Percentiles rank a stretch among this genome's conserved stretches.
Evolutionary conservation across 2,329 filamentous ascomycete species (phyloP).

Genomic region (Penicillium sp.): DNA sequence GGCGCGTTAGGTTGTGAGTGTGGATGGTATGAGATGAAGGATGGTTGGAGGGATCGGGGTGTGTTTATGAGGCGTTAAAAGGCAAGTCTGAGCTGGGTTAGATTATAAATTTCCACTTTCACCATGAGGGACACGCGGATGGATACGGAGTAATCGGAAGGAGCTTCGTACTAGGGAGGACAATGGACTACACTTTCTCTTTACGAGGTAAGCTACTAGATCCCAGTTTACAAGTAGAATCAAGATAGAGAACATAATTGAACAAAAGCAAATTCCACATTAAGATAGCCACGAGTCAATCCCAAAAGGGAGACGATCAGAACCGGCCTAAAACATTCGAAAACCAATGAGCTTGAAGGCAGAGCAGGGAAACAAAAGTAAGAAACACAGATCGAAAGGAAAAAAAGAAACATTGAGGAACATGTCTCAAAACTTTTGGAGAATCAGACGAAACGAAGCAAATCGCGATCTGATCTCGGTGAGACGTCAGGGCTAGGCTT

Average conservation of each 20-base stretch:
- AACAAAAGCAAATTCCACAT: slow-evolving; percentile 13
- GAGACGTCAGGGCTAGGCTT: slow-evolving; percentile 26
- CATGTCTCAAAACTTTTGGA: slow-evolving; percentile 26
- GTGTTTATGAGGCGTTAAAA: slow-evolving; percentile 22
- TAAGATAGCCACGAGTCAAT: slow-evolving; percentile 44
- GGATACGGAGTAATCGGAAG: no score
- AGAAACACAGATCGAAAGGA: background rate
- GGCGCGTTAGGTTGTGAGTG: background rate
- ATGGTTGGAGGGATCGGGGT: background rate
- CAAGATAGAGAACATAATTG: no score
- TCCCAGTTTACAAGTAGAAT: background rate
- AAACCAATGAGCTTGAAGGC: background rate
- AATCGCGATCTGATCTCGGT: slow-evolving; percentile 18
- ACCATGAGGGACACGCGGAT: background rate
- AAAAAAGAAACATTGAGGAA: slow-evolving; percentile 9
- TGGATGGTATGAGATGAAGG: background rate
- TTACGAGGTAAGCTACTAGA: background rate
- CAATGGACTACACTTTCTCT: background rate
- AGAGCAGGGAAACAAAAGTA: slow-evolving; percentile 4
- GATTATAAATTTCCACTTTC: background rate
- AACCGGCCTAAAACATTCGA: slow-evolving; percentile 33
- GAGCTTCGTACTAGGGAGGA: no score
- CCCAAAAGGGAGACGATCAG: slow-evolving; percentile 43
- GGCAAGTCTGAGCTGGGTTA: slow-evolving; percentile 27
- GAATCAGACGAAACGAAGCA: slow-evolving; percentile 17